A percentile compares a stretch with the other conserved stretches of the same genome.
Conservation (phyloP, 176 grass and related monocot genomes). For the Triticum turgidum region DNA sequence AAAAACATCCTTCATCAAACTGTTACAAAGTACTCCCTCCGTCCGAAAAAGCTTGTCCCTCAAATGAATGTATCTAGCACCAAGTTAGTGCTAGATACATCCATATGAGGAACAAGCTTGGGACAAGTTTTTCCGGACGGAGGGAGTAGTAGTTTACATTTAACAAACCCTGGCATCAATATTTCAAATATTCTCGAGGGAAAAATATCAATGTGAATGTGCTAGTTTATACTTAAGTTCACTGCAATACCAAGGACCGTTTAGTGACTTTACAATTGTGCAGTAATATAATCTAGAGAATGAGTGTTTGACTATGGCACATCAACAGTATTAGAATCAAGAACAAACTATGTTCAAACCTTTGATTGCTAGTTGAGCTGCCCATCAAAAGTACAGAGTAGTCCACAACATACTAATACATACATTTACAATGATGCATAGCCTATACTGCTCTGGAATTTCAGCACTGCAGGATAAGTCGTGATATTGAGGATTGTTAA, state of each 20-base stretch:
- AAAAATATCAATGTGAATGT: not conserved
- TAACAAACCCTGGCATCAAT: not conserved
- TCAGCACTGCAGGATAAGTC: not conserved
- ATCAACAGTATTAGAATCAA: not conserved
- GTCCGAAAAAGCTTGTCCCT: no score
- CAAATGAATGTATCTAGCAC: no score
- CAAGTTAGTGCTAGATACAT: no score
- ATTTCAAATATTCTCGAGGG: not conserved
- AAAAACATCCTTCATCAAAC: not conserved
- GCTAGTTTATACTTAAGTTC: constrained; percentile 1
- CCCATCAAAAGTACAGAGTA: not conserved
- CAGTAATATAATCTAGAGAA: not conserved
- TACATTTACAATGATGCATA: not conserved
- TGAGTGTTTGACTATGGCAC: not conserved
- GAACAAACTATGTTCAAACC: constrained; percentile 6
- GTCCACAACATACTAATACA: constrained; percentile 7
- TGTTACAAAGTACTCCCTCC: not conserved
- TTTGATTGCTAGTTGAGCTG: not conserved
- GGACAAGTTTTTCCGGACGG: no score
- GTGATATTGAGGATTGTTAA: not conserved
- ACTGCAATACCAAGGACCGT: not conserved
- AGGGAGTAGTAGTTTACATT: not conserved
- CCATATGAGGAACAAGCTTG: no score
- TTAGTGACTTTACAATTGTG: not conserved
- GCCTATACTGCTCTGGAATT: not conserved